A percentile compares a stretch with the other conserved stretches of the same genome.
phyloP scores from a whole-genome alignment of 2,329 filamentous ascomycete genomes.

The Fusarium sp. region DNA sequence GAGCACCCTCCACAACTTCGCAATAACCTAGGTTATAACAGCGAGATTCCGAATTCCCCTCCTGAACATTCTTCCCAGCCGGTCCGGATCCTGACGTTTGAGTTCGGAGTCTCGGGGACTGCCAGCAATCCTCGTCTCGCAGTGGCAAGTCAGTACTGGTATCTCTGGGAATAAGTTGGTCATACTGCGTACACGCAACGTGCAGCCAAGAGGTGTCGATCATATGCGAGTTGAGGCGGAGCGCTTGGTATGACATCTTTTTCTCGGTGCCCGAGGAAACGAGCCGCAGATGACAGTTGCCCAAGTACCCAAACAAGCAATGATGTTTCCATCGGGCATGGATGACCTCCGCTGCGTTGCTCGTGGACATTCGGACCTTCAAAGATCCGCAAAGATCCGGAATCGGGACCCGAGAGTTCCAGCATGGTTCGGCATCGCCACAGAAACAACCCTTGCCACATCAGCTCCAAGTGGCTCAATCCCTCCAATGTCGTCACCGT shows the following conservation, averaged over 20 bases:
- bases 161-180: not conserved
- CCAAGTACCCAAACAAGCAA: not conserved
- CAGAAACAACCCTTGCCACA: constrained; percentile 20
- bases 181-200: not conserved
- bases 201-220: not conserved
- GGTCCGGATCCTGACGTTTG: constrained; percentile 12
- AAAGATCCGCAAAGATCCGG: constrained; percentile 18
- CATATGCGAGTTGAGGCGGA: constrained; percentile 1
- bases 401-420: constrained; percentile 18
- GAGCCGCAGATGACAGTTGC: not conserved
- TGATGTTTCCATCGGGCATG: not conserved
- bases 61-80: constrained; percentile 9
- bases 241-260: constrained; percentile 4
- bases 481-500: constrained; percentile 34
- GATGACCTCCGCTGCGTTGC: not conserved
- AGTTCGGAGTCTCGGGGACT: constrained; percentile 13
- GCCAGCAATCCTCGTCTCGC: constrained; percentile 3
- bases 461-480: constrained; percentile 21
- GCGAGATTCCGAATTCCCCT: constrained; percentile 14
- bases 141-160: not conserved
- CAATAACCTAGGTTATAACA: constrained; percentile 13
- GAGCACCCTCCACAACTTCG: not conserved
- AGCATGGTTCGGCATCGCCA: constrained; percentile 9
- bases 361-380: constrained; percentile 25
- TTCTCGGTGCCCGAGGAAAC: not conserved